Conservation (phyloP, 306 rosid genomes). For the Bauhinia variegata region DNA sequence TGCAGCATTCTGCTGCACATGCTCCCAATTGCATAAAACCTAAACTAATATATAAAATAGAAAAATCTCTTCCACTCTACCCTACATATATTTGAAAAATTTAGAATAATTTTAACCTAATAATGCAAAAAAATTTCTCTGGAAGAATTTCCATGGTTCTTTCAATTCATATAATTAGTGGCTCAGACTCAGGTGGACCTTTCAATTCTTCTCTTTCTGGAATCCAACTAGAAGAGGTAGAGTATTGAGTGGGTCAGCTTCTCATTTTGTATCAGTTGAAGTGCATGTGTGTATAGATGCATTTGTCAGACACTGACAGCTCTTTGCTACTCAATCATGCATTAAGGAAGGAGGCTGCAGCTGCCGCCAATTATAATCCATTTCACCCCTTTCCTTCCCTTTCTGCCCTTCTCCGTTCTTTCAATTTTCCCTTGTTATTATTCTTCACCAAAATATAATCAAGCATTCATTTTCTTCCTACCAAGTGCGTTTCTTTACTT, state of each 20-base stretch:
- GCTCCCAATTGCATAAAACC: constrained; percentile 44
- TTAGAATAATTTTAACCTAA: too few species aligned
- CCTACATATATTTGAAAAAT: not conserved
- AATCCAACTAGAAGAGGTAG: constrained; percentile 15
- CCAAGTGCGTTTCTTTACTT: constrained; percentile 23
- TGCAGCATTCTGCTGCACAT: constrained; percentile 47
- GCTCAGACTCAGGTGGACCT: not conserved
- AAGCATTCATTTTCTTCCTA: not conserved
- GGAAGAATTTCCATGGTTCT: constrained; percentile 14
- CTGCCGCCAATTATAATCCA: constrained; percentile 42
- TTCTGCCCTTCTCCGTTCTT: constrained; percentile 26
- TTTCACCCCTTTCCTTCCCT: not conserved
- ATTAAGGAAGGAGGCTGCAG: too few species aligned
- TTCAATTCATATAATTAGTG: not conserved
- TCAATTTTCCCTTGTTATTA: not conserved
- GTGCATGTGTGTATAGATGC: constrained; percentile 56
- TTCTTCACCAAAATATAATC: constrained; percentile 19
- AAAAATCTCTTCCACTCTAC: too few species aligned
- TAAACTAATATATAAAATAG: not conserved
- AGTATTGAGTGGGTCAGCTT: constrained; percentile 46
- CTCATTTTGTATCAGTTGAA: constrained; percentile 32
- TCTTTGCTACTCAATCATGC: constrained; percentile 49
- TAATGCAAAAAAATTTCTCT: too few species aligned
- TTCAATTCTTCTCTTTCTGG: not conserved
- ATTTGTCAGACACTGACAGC: constrained; percentile 72